Base-by-base conservation (phyloP, 2,329 filamentous ascomycete genomes). In the Pyrenochaeta sp. region DNA sequence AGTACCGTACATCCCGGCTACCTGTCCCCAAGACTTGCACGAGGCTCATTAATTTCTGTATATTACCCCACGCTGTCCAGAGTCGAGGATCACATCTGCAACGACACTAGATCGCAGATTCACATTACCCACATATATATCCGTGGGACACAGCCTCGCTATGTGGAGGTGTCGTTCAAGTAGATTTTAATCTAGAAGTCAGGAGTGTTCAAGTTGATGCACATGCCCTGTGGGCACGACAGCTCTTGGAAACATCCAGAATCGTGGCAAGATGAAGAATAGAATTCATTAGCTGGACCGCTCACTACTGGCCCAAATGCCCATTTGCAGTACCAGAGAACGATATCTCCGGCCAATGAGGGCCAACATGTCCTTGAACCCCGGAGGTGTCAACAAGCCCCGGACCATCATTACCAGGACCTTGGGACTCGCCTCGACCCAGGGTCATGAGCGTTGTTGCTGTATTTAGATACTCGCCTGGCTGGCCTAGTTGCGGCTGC, bases 401-500 rank as follows among this genome's bases (percentile, higher is more conserved):
- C 32, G 64, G 58, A 8, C 57, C 63, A 25, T 71, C 69, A 22
- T 56, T 62, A 3, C 61, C 65, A 5, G 64, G 50, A 36, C 49
- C 67, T 44, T 72, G 67, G 37, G 63, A 56, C 5, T 50, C 61
- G 3, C 65, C 73, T 36, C 74, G 69, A n/a, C 73, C 70, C 8
- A 78, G 66, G 2, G 75, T 71, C 68, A 79, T 77, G 30, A 79
- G 71, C 1, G 77, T 77, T 25, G 69, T 78, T 28, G 77, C 77
- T 25, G 73, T 75, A 56, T 76, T 76, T n/a, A 78, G 64, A 50
- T 75, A 77, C 27, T 77, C 74, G 32, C 71, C 67, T 13, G 69
- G 61, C 32, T 71, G 66, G 48, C 64, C 48, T 32, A 64, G 45
- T 39, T 65, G 67, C 30, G 67, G 67, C 53, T 74, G 66, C 61